Base-by-base conservation (phyloP, 2,329 filamentous ascomycete genomes). In the Xenoacremonium recifei region DNA sequence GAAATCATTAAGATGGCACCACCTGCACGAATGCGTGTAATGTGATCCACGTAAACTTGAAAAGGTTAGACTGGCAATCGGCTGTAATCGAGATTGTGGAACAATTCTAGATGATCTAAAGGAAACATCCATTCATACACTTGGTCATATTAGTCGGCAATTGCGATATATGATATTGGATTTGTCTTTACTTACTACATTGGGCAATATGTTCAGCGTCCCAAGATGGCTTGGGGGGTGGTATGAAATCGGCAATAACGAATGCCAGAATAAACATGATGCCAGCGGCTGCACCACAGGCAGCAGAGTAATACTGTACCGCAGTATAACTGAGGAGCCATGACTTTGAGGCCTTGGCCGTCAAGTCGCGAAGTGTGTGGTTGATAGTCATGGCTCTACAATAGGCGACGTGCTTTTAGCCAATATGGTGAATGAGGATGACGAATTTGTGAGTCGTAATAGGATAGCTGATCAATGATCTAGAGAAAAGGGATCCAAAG, bases 1-100 rank as follows among this genome's bases (percentile, higher is more conserved):
- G 44, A 40, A 16, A 47, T 47, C 44, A 47, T 47, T 27, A 30
- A 29, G 25, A 47, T 47, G 2, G 40, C 44, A 16, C 40, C 37
- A 4, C 44, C 44, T 6, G 37, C 44, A 35, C 36, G 44, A 36
- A 47, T 47, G n/a, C 44, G 44, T 9, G 7, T 35, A 4, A 31
- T 37, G 21, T 44, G 40, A 16, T 44, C 44, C 16, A 43, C 40
- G 27, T 47, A 47, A n/a, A n/a, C n/a, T n/a, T n/a, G n/a, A n/a
- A n/a, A n/a, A n/a, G n/a, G n/a, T n/a, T n/a, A n/a, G n/a, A n/a
- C n/a, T n/a, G n/a, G n/a, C n/a, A n/a, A n/a, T n/a, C n/a, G n/a
- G n/a, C n/a, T n/a, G n/a, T n/a, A n/a, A n/a, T n/a, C n/a, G n/a
- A n/a, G n/a, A n/a, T n/a, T n/a, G n/a, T n/a, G n/a, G n/a, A n/a